Evolutionary conservation across 345 rosid genomes (phyloP).

Genomic region (Eutrema heterophyllum): DNA sequence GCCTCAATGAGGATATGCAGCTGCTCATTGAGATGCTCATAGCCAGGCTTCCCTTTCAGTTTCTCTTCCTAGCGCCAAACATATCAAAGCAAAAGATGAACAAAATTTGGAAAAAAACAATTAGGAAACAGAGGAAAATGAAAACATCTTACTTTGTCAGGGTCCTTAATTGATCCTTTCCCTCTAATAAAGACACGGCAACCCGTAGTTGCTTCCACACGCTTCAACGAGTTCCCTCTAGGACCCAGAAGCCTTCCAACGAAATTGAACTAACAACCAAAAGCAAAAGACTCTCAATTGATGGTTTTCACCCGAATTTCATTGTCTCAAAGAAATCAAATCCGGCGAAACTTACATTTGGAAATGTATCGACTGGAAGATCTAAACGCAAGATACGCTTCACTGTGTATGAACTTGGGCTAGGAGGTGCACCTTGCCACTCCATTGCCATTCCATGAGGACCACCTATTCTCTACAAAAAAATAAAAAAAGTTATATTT

Average conservation of each 20-base stretch:
- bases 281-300: background rate
- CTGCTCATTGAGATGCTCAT: constrained; percentile 71
- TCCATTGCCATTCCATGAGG: constrained; percentile 98
- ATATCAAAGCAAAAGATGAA: constrained; percentile 2
- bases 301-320: background rate
- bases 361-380: constrained; percentile 84
- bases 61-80: constrained; percentile 57
- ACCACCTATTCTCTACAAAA: constrained; percentile 70
- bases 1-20: constrained; percentile 74
- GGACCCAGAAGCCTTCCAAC: constrained; percentile 98
- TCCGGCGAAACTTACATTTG: constrained; percentile 17
- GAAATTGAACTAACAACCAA: constrained; percentile 72
- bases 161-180: constrained; percentile 97
- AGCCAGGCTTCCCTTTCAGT: constrained; percentile 67
- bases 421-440: constrained; percentile 97
- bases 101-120: background rate
- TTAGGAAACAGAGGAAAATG: background rate
- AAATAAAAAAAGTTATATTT: background rate
- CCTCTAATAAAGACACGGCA: constrained; percentile 98
- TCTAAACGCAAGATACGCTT: constrained; percentile 97
- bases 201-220: constrained; percentile 97
- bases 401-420: constrained; percentile 88
- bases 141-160: constrained; percentile 64
- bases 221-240: constrained; percentile 95
- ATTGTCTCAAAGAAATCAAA: constrained; percentile 7